These are phyloP conservation scores for Leucocoprinus birnbaumii DNA, from an alignment of 768 basidiomycete species.

Conservation along the genomic window DNA sequence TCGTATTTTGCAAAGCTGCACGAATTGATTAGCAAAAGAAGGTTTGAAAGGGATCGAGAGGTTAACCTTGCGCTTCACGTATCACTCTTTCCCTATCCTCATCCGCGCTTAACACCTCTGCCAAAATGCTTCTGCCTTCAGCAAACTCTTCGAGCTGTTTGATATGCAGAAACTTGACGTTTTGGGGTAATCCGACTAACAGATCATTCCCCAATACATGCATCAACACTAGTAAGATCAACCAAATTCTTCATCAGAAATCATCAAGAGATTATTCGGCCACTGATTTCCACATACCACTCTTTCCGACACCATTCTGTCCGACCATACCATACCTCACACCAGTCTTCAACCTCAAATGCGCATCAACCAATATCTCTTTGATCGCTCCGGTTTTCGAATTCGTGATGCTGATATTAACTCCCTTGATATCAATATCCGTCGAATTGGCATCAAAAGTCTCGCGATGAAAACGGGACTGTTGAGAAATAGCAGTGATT, in stretches of 20 bases:
- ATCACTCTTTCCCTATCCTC: slow-evolving; percentile 23
- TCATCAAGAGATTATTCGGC: too few relatives aligned
- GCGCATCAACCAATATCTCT: slow-evolving; percentile 50
- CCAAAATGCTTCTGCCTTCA: slow-evolving; percentile 22
- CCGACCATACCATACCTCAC: slow-evolving; percentile 54
- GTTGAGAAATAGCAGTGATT: slow-evolving; percentile 41
- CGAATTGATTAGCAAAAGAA: too few relatives aligned
- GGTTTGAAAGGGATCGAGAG: too few relatives aligned
- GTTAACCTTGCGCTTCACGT: slow-evolving; percentile 24
- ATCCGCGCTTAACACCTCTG: slow-evolving; percentile 26
- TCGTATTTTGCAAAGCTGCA: slow-evolving; percentile 23
- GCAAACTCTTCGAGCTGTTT: slow-evolving; percentile 28
- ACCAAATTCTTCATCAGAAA: too few relatives aligned
- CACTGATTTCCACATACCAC: slow-evolving; percentile 31
- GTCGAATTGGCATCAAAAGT: slow-evolving; percentile 34
- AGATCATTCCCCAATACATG: slow-evolving; percentile 27
- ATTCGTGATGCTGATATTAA: slow-evolving; percentile 48
- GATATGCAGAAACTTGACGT: slow-evolving; percentile 29
- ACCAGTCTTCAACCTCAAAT: slow-evolving; percentile 48
- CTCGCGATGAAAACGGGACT: slow-evolving; percentile 47
- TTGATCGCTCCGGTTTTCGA: slow-evolving; percentile 3
- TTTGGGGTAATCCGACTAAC: slow-evolving; percentile 29
- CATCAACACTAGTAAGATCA: slow-evolving; percentile 28
- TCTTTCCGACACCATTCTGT: slow-evolving; percentile 55
- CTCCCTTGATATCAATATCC: slow-evolving; percentile 53